Conservation (phyloP, 257 asterid genomes). For the Euphrasia confusa region DNA sequence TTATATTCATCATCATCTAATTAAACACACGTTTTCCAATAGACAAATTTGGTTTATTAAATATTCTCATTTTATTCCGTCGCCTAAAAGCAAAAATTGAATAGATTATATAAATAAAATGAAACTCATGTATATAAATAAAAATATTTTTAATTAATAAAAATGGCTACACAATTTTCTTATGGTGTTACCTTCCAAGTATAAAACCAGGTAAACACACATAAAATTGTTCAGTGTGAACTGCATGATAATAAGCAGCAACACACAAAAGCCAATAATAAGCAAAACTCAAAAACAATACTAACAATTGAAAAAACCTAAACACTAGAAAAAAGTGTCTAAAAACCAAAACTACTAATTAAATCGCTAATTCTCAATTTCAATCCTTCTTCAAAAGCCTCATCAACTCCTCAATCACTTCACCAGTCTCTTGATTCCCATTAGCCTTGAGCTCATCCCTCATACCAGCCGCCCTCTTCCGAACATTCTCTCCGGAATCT, state of each 20-base stretch:
- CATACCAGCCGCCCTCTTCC: constrained; percentile 23
- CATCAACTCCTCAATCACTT: constrained; percentile 25
- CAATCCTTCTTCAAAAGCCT: constrained; percentile 12
- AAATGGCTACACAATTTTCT: background rate
- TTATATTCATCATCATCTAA: too few relatives aligned
- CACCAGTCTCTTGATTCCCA: constrained; percentile 29
- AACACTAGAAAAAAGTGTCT: background rate
- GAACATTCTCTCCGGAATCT: constrained; percentile 21
- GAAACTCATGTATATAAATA: too few relatives aligned
- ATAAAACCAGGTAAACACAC: background rate
- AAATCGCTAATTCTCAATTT: background rate
- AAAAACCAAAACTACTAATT: background rate
- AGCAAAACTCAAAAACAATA: background rate
- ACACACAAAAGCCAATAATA: constrained; percentile 17
- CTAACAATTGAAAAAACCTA: too few relatives aligned
- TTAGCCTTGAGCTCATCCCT: constrained; percentile 16
- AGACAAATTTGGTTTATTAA: too few relatives aligned
- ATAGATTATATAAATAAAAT: too few relatives aligned
- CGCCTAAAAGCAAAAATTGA: too few relatives aligned
- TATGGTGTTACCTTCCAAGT: background rate
- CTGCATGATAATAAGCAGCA: constrained; percentile 24
- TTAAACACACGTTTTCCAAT: too few relatives aligned
- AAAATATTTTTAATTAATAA: background rate
- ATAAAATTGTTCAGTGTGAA: background rate
- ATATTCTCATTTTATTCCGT: too few relatives aligned